Evolutionary conservation across 805 yeast species (phyloP).

Genomic region (Torulaspora maleeae): DNA sequence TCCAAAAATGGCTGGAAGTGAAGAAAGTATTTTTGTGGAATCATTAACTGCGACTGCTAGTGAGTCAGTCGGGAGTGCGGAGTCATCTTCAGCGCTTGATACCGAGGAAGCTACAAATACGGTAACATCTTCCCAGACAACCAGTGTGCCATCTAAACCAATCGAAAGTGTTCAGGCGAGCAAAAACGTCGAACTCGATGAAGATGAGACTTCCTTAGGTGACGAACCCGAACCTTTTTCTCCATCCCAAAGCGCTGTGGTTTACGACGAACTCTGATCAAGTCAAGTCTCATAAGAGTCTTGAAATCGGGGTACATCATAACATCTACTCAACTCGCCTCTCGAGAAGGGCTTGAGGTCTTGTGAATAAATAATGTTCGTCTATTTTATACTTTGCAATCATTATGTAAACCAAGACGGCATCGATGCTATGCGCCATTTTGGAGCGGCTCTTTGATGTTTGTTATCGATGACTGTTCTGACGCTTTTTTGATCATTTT

Average conservation of each 20-base stretch:
- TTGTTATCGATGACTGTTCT: background rate
- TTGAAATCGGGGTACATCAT: too few species aligned
- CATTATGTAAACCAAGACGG: background rate
- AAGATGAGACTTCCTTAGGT: background rate
- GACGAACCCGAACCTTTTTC: background rate
- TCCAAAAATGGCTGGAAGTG: too few species aligned
- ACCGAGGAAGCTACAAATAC: too few species aligned
- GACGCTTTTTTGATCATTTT: constrained; percentile 23
- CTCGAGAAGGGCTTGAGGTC: background rate
- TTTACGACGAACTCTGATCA: background rate
- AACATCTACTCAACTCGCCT: too few species aligned
- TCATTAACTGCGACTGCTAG: too few species aligned
- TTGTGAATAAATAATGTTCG: background rate
- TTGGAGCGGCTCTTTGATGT: background rate
- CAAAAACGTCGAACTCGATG: too few species aligned
- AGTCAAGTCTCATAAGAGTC: background rate
- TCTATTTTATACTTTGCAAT: background rate
- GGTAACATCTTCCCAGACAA: too few species aligned
- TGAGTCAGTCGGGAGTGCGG: too few species aligned
- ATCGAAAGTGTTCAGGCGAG: background rate
- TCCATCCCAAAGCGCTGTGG: background rate
- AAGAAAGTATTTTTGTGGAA: too few species aligned
- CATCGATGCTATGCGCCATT: background rate
- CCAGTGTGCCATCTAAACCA: too few species aligned
- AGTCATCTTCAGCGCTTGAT: too few species aligned